Base-by-base conservation (phyloP, 2,329 filamentous ascomycete genomes). In the Monosporascus sp. region DNA sequence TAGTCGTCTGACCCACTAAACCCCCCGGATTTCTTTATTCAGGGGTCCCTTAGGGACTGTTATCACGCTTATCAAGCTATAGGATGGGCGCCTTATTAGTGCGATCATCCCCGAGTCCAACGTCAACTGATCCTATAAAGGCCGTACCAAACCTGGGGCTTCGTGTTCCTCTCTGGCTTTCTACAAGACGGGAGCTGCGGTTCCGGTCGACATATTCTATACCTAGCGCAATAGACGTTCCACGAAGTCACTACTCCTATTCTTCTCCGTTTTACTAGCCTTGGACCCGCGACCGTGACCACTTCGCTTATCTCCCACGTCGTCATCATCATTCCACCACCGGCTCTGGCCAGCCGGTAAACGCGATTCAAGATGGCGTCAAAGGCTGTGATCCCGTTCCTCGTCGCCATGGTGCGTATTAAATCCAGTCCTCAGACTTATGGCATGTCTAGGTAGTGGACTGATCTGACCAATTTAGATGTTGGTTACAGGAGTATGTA, bases 401-500 rank as follows among this genome's bases (percentile, higher is more conserved):
- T 97, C 58, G 91, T 97, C 71, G 87, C 80, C 64, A 95, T 97
- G 90, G 31, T 35, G 14, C 31, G 31, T 35, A 14, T 35, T 5
- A 11, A 35, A 1, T 5, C 11, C 11, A 5, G 31, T 14, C 11
- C 1, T 35, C 9, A 35, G 31, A 14, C 11, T 35, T 1, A 35
- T 14, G 31, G 31, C 11, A 35, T 35, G 4, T 5, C 9, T 14
- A 14, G 31, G 11, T 14, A 35, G 31, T 35, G 11, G 14, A 35
- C 31, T 35, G 11, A 35, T 14, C 31, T 14, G 9, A 5, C 31
- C 31, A 5, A 35, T 35, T 35, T 14, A 35, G 31, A 97, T 97
- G 93, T 79, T 97, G 68, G 75, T 96, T 68, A 97, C 93, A 24
- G 93, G 93, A 58, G 91, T 96, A 57, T 96, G 91, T 79, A 99